A percentile compares a stretch with the other conserved stretches of the same genome.
phyloP scores from a whole-genome alignment of 352 stramenopile species.

The Phytophthora niederhauseri region DNA sequence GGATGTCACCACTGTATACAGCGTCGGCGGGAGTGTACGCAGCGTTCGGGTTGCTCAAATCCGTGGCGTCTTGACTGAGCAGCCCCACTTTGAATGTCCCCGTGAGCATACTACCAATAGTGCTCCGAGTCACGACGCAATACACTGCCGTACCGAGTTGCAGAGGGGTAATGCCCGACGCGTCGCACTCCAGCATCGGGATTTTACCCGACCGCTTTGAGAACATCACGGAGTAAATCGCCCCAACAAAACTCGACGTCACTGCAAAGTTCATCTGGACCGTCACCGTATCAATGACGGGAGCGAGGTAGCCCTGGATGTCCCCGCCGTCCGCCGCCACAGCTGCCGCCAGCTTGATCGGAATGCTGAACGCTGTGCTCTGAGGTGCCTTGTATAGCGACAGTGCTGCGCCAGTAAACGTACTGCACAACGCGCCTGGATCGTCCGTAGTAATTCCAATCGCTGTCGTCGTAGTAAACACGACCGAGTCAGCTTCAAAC shows the following conservation, averaged over 20 bases:
- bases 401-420: constrained; percentile 42
- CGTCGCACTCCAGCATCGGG: constrained; percentile 53
- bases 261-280: constrained; percentile 50
- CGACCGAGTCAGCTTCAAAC: constrained; percentile 27
- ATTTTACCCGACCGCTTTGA: constrained; percentile 61
- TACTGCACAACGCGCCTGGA: constrained; percentile 58
- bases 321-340: constrained; percentile 44
- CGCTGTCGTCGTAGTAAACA: constrained; percentile 24
- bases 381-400: constrained; percentile 69
- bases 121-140: constrained; percentile 28
- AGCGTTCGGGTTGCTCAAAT: constrained; percentile 1
- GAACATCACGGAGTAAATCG: constrained; percentile 71
- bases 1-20: constrained; percentile 38
- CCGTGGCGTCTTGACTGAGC: constrained; percentile 42
- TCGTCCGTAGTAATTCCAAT: constrained; percentile 51
- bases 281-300: constrained; percentile 58
- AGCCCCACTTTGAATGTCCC: constrained; percentile 69
- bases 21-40: neutral
- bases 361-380: constrained; percentile 34
- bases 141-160: neutral
- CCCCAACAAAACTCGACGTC: constrained; percentile 53
- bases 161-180: neutral
- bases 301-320: constrained; percentile 53
- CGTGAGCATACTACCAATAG: constrained; percentile 69
- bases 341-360: constrained; percentile 47